Evolutionary conservation across 1,284 basidiomycete genomes (phyloP).

Genomic region (Malassezia japonica): DNA sequence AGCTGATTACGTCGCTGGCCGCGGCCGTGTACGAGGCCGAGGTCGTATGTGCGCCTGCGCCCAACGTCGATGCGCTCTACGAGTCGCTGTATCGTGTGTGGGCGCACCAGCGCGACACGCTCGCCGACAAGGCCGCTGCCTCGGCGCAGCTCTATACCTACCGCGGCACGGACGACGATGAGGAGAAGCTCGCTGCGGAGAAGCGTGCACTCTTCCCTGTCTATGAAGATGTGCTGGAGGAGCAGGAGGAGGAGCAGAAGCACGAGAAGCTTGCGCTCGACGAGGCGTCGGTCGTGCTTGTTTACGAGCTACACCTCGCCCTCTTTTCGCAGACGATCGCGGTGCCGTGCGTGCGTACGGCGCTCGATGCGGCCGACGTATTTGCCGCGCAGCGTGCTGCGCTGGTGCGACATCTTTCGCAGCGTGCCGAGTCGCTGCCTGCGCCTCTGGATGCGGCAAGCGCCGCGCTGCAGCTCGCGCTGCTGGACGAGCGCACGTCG

Average conservation of each 20-base stretch:
- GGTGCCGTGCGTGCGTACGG: not conserved
- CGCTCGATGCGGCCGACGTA: not conserved
- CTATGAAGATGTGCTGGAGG: constrained; percentile 57
- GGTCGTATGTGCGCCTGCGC: too few relatives aligned
- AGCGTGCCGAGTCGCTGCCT: not conserved
- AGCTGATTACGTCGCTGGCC: not conserved
- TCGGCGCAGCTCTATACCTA: constrained; percentile 70
- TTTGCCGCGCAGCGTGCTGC: not conserved
- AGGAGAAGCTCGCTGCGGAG: constrained; percentile 68
- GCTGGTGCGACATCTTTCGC: not conserved
- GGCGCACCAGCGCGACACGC: constrained; percentile 67
- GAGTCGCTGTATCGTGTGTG: constrained; percentile 70
- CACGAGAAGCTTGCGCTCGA: not conserved
- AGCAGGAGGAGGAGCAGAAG: not conserved
- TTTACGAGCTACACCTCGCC: constrained; percentile 28
- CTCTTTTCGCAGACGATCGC: constrained; percentile 19
- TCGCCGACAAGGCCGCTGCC: constrained; percentile 59
- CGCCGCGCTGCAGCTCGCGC: constrained; percentile 28
- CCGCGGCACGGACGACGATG: constrained; percentile 56
- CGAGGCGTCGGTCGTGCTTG: not conserved
- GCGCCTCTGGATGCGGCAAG: constrained; percentile 23
- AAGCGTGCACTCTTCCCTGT: constrained; percentile 73
- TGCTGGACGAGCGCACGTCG: constrained; percentile 4
- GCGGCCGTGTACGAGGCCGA: not conserved
- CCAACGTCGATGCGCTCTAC: constrained; percentile 52